Evolutionary conservation across 2,329 filamentous ascomycete species (phyloP).

Genomic region (Fusarium keratoplasticum): DNA sequence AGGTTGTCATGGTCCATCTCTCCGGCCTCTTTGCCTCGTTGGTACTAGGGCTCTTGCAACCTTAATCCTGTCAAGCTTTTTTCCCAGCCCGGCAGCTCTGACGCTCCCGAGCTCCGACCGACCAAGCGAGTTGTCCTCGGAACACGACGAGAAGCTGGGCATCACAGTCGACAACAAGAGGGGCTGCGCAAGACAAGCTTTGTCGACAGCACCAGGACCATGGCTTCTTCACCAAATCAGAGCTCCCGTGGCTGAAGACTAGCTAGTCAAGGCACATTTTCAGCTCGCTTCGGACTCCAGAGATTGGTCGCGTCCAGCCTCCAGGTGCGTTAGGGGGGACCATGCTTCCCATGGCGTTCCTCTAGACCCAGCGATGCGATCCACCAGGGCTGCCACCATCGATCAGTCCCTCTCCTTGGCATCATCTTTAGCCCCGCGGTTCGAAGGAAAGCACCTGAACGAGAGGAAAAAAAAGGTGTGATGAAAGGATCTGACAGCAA

Average conservation of each 20-base stretch:
- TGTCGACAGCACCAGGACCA: not conserved
- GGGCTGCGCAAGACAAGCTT: not conserved
- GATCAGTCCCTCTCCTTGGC: conserved; percentile 1
- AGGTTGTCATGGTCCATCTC: not conserved
- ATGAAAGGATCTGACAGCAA: not conserved
- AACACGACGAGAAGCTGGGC: not conserved
- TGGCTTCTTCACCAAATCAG: not conserved
- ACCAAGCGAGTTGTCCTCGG: not conserved
- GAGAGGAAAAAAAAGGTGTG: not conserved
- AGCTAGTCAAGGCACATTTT: not conserved
- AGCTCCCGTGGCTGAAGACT: not conserved
- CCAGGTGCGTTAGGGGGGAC: not conserved
- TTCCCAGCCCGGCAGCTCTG: not conserved
- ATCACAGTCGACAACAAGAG: not conserved
- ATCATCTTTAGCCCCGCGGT: not conserved
- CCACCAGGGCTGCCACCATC: conserved; percentile 4
- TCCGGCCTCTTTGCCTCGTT: not conserved
- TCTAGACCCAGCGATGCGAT: not conserved
- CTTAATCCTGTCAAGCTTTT: conserved; percentile 4
- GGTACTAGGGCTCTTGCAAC: not conserved
- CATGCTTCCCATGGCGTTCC: not conserved
- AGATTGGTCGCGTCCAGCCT: not conserved
- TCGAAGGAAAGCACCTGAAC: not conserved
- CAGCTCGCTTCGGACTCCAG: not conserved
- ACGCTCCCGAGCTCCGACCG: not conserved